Base-by-base conservation (phyloP, 2,329 filamentous ascomycete species). In the Cladosporium cucumerinum region DNA sequence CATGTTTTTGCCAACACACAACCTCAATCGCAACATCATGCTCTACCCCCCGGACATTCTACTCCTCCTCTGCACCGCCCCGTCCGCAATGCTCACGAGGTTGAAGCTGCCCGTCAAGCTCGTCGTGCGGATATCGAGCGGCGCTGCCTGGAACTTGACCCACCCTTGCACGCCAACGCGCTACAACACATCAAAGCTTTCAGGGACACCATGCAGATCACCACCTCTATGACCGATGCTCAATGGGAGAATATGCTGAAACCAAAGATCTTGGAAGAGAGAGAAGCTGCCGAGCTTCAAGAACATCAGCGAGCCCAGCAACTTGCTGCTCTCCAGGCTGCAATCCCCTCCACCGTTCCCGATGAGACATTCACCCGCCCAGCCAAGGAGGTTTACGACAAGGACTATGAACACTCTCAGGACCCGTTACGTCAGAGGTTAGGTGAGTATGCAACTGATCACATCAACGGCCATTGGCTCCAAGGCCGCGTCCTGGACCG, bases 171-270 rank as follows among this genome's bases (percentile, higher is more conserved):
- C 57, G 78, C 87, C 46, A 82, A 82, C 68, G 81, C 90, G 49
- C 80, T 93, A 65, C 83, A 84, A 63, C 87, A 89, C 72, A 90
- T 92, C 76, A 84, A 89, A 55, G 87, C 89, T 1, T 94, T 92
- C 75, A 86, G 89, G 72, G 89, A 89, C 43, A 88, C 91, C 32
- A 84, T 90, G 54, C 86, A 91, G 68, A 89, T 92, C 43, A 85
- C 85, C 11, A 82, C 85, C 26, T 87, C 88, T 23, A 79, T 94
- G 70, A 87, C 86, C 68, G 89, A 92, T 66, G 80, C 82, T 63
- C 86, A 87, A 3, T 94, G 90, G 91, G 84, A 86, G 59, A 54
- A 65, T 6, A 78, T 89, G 61, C 80, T 93, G 39, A 86, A 87
- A 70, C 86, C 87, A 57, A 86, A 87, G 66, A 80, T 94, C 16